These are phyloP conservation scores for Podaxis sp. DNA, from an alignment of 768 basidiomycete genomes.

Conservation along the genomic window DNA sequence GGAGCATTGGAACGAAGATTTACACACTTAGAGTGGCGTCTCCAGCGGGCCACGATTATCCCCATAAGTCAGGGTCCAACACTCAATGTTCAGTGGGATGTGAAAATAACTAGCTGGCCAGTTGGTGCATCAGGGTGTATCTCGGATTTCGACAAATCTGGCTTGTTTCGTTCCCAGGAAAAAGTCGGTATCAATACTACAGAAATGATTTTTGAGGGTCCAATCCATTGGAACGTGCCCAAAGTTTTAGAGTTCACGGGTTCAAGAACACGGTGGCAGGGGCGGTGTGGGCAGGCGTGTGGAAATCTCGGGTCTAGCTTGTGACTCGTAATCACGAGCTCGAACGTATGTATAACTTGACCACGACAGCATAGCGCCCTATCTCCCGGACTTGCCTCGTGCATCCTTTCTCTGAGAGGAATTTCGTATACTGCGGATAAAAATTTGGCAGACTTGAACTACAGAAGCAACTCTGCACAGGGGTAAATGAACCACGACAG, in stretches of 20 bases:
- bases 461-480: no score
- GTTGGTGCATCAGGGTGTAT: background rate
- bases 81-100: no score
- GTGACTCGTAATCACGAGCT: background rate
- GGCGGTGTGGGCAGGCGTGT: background rate
- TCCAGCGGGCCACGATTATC: no score
- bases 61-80: no score
- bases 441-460: no score
- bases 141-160: background rate
- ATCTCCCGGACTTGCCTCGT: no score
- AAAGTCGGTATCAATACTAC: background rate
- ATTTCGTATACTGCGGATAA: no score
- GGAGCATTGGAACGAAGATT: no score
- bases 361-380: no score
- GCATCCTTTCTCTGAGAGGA: no score
- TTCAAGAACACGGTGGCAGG: background rate
- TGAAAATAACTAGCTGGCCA: background rate
- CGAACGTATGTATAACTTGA: background rate
- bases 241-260: background rate
- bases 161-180: background rate
- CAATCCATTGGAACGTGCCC: background rate
- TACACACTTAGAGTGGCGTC: no score
- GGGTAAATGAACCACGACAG: no score
- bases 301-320: background rate
- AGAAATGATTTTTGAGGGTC: background rate